Conservation (phyloP, 257 asterid genomes). For the Coffea eugenioides region DNA sequence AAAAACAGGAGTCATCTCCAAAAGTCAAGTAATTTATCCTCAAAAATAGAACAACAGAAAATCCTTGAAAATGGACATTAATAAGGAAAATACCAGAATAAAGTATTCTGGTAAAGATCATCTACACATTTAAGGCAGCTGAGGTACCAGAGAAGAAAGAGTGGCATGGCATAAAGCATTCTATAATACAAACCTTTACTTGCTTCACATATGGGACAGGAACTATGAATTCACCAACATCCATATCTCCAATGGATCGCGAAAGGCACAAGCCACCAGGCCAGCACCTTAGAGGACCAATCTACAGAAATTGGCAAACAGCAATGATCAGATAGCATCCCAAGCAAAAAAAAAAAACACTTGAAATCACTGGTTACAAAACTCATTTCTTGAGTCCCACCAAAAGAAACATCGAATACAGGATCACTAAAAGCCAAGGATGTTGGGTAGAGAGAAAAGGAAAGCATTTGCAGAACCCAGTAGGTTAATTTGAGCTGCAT, state of each 20-base stretch:
- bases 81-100: background rate
- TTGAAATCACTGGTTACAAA: background rate
- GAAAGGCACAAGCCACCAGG: slow-evolving; percentile 99
- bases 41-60: background rate
- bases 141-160: background rate
- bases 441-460: background rate
- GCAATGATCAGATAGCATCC: slow-evolving; percentile 14
- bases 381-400: background rate
- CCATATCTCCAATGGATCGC: slow-evolving; percentile 97
- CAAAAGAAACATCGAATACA: background rate
- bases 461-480: background rate
- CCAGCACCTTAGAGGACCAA: slow-evolving; percentile 99
- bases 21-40: background rate
- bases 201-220: slow-evolving; percentile 97
- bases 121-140: background rate
- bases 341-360: background rate
- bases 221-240: slow-evolving; percentile 96
- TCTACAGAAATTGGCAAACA: slow-evolving; percentile 39
- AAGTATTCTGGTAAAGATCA: background rate
- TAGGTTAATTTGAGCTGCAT: background rate
- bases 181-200: slow-evolving; percentile 71
- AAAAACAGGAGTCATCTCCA: background rate
- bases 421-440: background rate
- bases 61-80: background rate
- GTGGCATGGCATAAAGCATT: background rate